Conservation (phyloP, 108 stramenopile genomes). For the Pseudonitzschia multiseries region DNA sequence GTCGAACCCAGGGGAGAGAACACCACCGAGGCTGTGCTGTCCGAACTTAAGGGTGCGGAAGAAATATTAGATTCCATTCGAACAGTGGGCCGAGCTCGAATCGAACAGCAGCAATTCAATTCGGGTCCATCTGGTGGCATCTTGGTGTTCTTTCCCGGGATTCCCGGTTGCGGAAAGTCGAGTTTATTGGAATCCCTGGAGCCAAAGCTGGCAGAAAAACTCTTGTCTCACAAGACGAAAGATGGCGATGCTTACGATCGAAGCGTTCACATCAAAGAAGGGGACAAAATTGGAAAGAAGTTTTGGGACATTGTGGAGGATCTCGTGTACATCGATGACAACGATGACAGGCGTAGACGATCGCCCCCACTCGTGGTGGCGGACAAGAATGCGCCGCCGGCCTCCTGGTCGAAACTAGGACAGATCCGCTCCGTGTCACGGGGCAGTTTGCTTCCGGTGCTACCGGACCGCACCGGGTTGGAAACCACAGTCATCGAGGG, state of each 20-base stretch:
- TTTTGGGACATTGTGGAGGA: slow-evolving; percentile 27
- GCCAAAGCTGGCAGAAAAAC: slow-evolving; percentile 1
- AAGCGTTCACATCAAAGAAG: slow-evolving; percentile 17
- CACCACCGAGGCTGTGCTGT: background rate
- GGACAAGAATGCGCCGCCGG: slow-evolving; percentile 81
- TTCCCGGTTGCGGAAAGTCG: slow-evolving; percentile 88
- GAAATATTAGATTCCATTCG: slow-evolving; percentile 16
- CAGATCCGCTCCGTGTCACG: slow-evolving; percentile 38
- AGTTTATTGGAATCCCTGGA: slow-evolving; percentile 37
- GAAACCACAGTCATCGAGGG: slow-evolving; percentile 52
- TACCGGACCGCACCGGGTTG: slow-evolving; percentile 51
- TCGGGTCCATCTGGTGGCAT: slow-evolving; percentile 33
- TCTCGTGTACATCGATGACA: slow-evolving; percentile 32
- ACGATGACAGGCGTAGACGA: background rate
- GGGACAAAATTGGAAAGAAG: slow-evolving; percentile 33
- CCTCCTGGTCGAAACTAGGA: slow-evolving; percentile 49
- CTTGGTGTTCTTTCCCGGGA: slow-evolving; percentile 74
- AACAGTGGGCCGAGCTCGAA: slow-evolving; percentile 11
- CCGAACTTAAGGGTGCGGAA: background rate
- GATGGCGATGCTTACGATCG: slow-evolving; percentile 14
- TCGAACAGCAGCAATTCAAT: slow-evolving; percentile 9
- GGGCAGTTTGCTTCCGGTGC: slow-evolving; percentile 52
- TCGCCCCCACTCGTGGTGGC: slow-evolving; percentile 47
- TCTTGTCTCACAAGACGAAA: slow-evolving; percentile 1
- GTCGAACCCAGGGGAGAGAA: slow-evolving; percentile 4